These are phyloP conservation scores for Erythrophleum fordii DNA, from an alignment of 306 rosid genomes.

Conservation along the genomic window DNA sequence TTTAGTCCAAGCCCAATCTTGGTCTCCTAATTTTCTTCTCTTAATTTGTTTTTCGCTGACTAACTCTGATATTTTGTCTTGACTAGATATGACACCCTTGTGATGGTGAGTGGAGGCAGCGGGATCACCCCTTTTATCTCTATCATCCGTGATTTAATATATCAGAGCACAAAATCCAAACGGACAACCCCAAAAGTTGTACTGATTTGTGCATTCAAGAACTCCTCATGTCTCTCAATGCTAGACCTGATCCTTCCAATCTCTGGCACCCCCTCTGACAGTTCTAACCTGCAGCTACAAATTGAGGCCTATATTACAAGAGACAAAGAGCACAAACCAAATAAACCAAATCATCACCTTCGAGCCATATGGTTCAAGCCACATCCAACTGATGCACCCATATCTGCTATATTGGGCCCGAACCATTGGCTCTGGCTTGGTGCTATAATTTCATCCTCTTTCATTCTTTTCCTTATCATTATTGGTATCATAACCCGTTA, in stretches of 20 bases:
- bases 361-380: constrained; percentile 57
- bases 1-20: no score
- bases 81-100: constrained; percentile 58
- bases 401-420: constrained; percentile 59
- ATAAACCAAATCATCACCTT: constrained; percentile 4
- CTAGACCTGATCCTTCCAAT: constrained; percentile 65
- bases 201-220: constrained; percentile 61
- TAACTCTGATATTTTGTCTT: no score
- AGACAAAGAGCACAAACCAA: constrained; percentile 43
- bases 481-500: constrained; percentile 51
- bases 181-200: constrained; percentile 54
- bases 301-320: constrained; percentile 71
- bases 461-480: constrained; percentile 54
- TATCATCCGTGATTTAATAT: constrained; percentile 59
- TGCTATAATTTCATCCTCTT: constrained; percentile 62
- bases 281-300: constrained; percentile 47
- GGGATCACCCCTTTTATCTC: constrained; percentile 82
- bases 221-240: constrained; percentile 54
- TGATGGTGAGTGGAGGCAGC: constrained; percentile 82
- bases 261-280: constrained; percentile 40
- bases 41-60: no score
- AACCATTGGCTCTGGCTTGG: constrained; percentile 74
- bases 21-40: no score
- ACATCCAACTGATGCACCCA: constrained; percentile 47
- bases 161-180: constrained; percentile 33